Evolutionary conservation across 139 green algal genomes (phyloP).

Genomic region (Coelastrella sp.): DNA sequence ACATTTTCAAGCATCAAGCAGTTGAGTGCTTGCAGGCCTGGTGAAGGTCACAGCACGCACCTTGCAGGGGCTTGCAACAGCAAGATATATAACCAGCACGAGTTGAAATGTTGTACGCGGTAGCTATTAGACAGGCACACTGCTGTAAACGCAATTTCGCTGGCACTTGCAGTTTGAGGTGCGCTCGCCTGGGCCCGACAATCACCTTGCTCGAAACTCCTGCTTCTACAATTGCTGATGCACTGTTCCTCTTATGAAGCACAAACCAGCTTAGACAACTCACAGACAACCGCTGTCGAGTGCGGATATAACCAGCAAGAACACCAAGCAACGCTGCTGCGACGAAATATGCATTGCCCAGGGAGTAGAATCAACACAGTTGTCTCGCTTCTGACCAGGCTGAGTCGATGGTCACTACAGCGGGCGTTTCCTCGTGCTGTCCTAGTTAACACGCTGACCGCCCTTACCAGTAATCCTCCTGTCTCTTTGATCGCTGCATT

Average conservation of each 20-base stretch:
- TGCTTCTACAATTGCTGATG: background rate
- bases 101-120: background rate
- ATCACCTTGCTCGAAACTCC: no score
- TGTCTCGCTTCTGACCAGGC: no score
- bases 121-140: no score
- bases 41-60: no score
- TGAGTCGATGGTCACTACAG: background rate
- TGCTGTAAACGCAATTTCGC: background rate
- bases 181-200: no score
- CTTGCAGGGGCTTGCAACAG: background rate
- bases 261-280: background rate
- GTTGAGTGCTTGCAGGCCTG: no score
- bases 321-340: background rate
- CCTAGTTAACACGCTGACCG: no score
- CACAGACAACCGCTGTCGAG: background rate
- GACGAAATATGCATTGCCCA: no score
- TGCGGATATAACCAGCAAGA: background rate
- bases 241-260: background rate
- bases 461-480: no score
- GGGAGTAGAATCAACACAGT: no score
- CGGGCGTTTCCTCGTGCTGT: no score
- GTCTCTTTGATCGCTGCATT: no score
- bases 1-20: background rate
- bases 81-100: background rate
- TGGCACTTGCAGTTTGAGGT: background rate